A percentile compares a stretch with the other conserved stretches of the same genome.
Conservation (phyloP, 352 stramenopile genomes). For the Phytophthora idaei region DNA sequence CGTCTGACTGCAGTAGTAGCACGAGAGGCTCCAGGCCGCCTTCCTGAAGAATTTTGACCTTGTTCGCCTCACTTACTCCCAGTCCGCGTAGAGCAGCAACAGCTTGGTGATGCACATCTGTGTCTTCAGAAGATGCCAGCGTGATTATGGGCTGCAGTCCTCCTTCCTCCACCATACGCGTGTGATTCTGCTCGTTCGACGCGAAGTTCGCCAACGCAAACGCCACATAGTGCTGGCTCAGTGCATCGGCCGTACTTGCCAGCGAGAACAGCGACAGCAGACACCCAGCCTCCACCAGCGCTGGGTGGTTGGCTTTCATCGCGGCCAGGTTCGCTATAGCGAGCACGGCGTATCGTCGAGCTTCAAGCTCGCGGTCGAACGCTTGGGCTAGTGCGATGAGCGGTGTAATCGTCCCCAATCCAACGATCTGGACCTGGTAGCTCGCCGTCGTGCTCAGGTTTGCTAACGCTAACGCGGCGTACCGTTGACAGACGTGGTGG, state of each 20-base stretch:
- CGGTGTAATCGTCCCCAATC: constrained; percentile 92
- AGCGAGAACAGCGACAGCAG: constrained; percentile 93
- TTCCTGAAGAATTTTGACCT: constrained; percentile 97
- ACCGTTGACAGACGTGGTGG: constrained; percentile 94
- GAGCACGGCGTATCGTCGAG: constrained; percentile 93
- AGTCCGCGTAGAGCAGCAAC: constrained; percentile 94
- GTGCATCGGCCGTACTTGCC: constrained; percentile 91
- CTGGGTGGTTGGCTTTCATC: constrained; percentile 94
- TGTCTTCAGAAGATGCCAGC: constrained; percentile 90
- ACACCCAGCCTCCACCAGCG: constrained; percentile 91
- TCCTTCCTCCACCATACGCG: constrained; percentile 94
- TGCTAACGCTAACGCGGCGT: constrained; percentile 91
- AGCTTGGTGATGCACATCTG: constrained; percentile 95
- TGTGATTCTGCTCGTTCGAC: constrained; percentile 93
- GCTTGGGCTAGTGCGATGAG: constrained; percentile 88
- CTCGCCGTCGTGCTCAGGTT: constrained; percentile 94
- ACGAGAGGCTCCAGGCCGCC: constrained; percentile 94
- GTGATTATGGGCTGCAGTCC: constrained; percentile 96
- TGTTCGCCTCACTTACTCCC: constrained; percentile 90
- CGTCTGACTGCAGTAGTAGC: constrained; percentile 87
- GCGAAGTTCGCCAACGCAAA: constrained; percentile 96
- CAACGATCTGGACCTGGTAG: constrained; percentile 95
- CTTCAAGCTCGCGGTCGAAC: constrained; percentile 93
- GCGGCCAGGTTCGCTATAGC: constrained; percentile 95
- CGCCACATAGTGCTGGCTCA: constrained; percentile 96